A percentile compares a stretch with the other conserved stretches of the same genome.
phyloP scores from a whole-genome alignment of 2,329 filamentous ascomycete species.

The Alternaria triticimaculans region DNA sequence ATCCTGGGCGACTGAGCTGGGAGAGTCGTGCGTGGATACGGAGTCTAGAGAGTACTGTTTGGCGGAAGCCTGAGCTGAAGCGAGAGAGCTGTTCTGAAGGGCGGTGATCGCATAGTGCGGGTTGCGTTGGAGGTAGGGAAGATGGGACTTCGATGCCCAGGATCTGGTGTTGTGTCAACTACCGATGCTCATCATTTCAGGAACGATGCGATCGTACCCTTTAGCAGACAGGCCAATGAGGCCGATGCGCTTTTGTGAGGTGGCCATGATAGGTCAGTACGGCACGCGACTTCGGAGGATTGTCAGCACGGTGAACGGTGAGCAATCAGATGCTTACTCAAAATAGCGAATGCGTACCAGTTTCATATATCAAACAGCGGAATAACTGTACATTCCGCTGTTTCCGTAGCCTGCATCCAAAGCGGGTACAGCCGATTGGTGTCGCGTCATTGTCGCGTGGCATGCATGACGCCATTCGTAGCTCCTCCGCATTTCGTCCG shows the following conservation, averaged over 20 bases:
- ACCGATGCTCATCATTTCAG: not conserved
- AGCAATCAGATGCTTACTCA: not conserved
- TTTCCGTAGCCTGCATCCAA: not conserved
- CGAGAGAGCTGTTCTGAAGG: conserved; percentile 56
- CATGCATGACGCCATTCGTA: not conserved
- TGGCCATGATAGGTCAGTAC: not conserved
- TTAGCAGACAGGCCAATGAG: conserved; percentile 44
- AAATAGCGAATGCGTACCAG: not conserved
- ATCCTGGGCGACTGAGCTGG: conserved; percentile 54
- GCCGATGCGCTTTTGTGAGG: conserved; percentile 31
- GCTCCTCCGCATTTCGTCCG: not conserved
- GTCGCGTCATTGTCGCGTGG: not conserved
- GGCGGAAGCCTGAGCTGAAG: conserved; percentile 46
- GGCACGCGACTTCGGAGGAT: not conserved
- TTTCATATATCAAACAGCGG: not conserved
- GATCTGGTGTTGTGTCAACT: conserved; percentile 18
- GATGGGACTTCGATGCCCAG: conserved; percentile 50
- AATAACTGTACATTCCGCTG: not conserved
- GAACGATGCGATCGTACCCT: conserved; percentile 21
- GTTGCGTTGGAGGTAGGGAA: conserved; percentile 45
- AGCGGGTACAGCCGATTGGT: not conserved
- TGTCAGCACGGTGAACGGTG: not conserved
- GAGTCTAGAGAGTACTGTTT: conserved; percentile 47
- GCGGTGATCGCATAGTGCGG: conserved; percentile 57
- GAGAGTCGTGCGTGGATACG: conserved; percentile 53